phyloP scores from a whole-genome alignment of 441 rosid species.

The Populus hybrid region DNA sequence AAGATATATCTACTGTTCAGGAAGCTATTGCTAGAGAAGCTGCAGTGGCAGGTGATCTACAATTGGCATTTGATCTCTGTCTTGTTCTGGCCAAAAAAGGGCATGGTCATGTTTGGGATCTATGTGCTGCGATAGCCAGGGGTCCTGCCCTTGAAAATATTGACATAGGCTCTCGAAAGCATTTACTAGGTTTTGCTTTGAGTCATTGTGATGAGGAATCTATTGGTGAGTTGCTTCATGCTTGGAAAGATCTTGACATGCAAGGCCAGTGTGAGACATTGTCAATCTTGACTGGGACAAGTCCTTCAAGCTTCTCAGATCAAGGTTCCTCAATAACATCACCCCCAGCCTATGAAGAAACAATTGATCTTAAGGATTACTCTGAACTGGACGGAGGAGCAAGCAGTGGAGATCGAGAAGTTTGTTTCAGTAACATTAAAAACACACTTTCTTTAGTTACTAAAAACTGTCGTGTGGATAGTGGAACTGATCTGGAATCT shows the following conservation, averaged over 20 bases:
- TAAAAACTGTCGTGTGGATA: slow-evolving; percentile 56
- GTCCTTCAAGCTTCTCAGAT: slow-evolving; percentile 42
- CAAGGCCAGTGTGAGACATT: slow-evolving; percentile 79
- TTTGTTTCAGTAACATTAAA: slow-evolving; percentile 42
- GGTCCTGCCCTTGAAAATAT: slow-evolving; percentile 94
- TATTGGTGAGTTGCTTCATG: slow-evolving; percentile 86
- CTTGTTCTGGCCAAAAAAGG: slow-evolving; percentile 84
- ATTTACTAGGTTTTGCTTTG: slow-evolving; percentile 85
- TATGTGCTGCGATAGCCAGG: slow-evolving; percentile 98
- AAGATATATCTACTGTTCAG: slow-evolving; percentile 79
- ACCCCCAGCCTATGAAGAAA: slow-evolving; percentile 28
- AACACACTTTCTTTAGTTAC: slow-evolving; percentile 59
- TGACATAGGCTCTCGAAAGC: slow-evolving; percentile 81
- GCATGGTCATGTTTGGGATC: slow-evolving; percentile 95
- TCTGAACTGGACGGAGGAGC: slow-evolving; percentile 45
- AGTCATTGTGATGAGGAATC: slow-evolving; percentile 97
- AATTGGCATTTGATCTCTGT: slow-evolving; percentile 95
- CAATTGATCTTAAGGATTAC: slow-evolving; percentile 24
- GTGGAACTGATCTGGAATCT: slow-evolving; percentile 54
- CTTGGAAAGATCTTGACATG: slow-evolving; percentile 98
- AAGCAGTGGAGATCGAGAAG: slow-evolving; percentile 43
- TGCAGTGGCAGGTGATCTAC: slow-evolving; percentile 96
- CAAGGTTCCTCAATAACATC: slow-evolving; percentile 33
- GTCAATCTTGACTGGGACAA: slow-evolving; percentile 52
- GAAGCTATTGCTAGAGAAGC: slow-evolving; percentile 99